A percentile compares a stretch with the other conserved stretches of the same genome.
Evolutionary conservation across 306 rosid species (phyloP).

Genomic region (Rubus parviflorus): DNA sequence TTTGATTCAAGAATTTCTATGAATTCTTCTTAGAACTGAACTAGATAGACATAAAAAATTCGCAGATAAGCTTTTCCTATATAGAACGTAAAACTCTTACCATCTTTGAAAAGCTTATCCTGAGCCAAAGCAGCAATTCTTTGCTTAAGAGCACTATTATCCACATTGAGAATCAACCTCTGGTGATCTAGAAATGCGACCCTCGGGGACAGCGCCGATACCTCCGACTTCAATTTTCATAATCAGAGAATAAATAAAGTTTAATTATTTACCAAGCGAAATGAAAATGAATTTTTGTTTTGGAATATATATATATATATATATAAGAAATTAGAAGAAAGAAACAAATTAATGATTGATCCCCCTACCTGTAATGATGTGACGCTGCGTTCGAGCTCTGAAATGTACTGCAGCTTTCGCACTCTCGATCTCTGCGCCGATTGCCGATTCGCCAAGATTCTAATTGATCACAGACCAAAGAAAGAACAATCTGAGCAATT

Average conservation of each 20-base stretch:
- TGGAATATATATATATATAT: no score
- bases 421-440: slow-evolving; percentile 96
- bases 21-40: no score
- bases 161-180: slow-evolving; percentile 86
- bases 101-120: slow-evolving; percentile 95
- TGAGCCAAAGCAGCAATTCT: slow-evolving; percentile 97
- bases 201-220: slow-evolving; percentile 87
- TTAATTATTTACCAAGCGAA: not conserved
- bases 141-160: slow-evolving; percentile 89
- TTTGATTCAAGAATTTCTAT: no score
- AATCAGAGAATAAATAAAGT: not conserved
- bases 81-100: slow-evolving; percentile 28
- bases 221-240: slow-evolving; percentile 65
- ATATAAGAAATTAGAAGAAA: not conserved
- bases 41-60: no score
- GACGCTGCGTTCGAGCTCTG: slow-evolving; percentile 88
- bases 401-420: slow-evolving; percentile 86
- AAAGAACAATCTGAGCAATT: not conserved
- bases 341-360: not conserved
- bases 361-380: slow-evolving; percentile 78
- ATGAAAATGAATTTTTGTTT: not conserved
- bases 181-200: slow-evolving; percentile 97
- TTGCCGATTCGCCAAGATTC: slow-evolving; percentile 91
- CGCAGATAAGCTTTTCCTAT: no score
- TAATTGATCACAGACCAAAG: slow-evolving; percentile 2